phyloP scores from a whole-genome alignment of 2,329 filamentous ascomycete species.

The Talaromyces sp. region DNA sequence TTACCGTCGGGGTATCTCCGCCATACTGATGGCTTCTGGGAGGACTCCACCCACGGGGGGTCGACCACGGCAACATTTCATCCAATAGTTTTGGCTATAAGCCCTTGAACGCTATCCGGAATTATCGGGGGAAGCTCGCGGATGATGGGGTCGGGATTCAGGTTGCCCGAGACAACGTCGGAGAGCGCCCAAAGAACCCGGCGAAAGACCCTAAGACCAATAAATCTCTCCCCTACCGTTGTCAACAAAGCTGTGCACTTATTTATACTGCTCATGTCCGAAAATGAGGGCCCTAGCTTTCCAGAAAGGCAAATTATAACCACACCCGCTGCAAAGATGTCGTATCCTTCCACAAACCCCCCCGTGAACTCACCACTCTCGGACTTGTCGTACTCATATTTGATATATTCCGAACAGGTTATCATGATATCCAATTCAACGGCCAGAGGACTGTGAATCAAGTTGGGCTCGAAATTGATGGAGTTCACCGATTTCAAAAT shows the following conservation, averaged over 20 bases:
- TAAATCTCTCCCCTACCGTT: background rate
- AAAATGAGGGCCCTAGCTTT: too few species aligned
- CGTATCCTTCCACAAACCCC: background rate
- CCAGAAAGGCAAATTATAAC: background rate
- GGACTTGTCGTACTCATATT: background rate
- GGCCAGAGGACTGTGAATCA: background rate
- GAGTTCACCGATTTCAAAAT: background rate
- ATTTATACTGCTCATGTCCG: background rate
- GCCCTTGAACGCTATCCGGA: too few species aligned
- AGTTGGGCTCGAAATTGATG: background rate
- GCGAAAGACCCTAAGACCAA: background rate
- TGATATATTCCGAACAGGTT: background rate
- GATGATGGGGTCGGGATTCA: too few species aligned
- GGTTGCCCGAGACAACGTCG: background rate
- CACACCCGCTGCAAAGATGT: background rate
- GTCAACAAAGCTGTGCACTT: background rate
- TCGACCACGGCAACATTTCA: too few species aligned
- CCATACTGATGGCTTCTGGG: too few species aligned
- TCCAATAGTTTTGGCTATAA: too few species aligned
- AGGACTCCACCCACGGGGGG: too few species aligned
- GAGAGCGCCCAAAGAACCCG: constrained; percentile 10
- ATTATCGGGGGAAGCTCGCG: too few species aligned
- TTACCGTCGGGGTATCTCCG: too few species aligned
- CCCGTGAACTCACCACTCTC: background rate
- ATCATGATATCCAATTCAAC: background rate